Evolutionary conservation across 352 stramenopile species (phyloP).

Genomic region (Globisporangium nunn): DNA sequence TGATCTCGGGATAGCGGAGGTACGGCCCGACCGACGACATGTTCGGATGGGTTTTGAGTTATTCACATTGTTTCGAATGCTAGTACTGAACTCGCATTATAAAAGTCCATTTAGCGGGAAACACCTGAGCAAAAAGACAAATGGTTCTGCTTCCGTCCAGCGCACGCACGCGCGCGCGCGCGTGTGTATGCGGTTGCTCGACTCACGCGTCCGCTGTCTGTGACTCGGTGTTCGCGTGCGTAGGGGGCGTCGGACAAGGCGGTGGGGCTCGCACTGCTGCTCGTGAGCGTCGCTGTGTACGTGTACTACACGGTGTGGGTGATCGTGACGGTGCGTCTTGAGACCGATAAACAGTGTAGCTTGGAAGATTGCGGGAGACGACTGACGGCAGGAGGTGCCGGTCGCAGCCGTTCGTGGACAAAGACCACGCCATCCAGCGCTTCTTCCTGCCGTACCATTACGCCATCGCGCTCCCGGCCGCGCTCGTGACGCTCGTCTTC

Average conservation of each 20-base stretch:
- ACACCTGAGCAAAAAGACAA: too few species aligned
- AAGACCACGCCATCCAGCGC: constrained; percentile 63
- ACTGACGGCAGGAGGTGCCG: neutral
- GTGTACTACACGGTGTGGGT: constrained; percentile 91
- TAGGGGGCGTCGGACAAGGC: constrained; percentile 71
- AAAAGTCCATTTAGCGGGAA: too few species aligned
- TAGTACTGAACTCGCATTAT: too few species aligned
- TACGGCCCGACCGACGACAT: too few species aligned
- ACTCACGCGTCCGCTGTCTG: neutral
- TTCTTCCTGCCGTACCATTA: constrained; percentile 88
- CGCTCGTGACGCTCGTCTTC: constrained; percentile 84
- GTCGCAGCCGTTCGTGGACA: constrained; percentile 81
- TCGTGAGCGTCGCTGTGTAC: constrained; percentile 78
- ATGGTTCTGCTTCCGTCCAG: neutral
- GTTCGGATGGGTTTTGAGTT: too few species aligned
- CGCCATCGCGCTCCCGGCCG: constrained; percentile 80
- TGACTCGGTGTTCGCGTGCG: neutral
- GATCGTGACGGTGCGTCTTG: constrained; percentile 68
- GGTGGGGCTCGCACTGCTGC: constrained; percentile 68
- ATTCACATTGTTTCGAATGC: too few species aligned
- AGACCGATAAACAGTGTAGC: too few species aligned
- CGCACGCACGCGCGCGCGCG: too few species aligned
- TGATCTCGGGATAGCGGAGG: too few species aligned
- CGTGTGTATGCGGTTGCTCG: too few species aligned
- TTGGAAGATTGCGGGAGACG: too few species aligned